Evolutionary conservation across 495 filamentous ascomycete species (phyloP), one percentile per base, ranked within the genome.

Genomic region (Cetradonia linearis): DNA sequence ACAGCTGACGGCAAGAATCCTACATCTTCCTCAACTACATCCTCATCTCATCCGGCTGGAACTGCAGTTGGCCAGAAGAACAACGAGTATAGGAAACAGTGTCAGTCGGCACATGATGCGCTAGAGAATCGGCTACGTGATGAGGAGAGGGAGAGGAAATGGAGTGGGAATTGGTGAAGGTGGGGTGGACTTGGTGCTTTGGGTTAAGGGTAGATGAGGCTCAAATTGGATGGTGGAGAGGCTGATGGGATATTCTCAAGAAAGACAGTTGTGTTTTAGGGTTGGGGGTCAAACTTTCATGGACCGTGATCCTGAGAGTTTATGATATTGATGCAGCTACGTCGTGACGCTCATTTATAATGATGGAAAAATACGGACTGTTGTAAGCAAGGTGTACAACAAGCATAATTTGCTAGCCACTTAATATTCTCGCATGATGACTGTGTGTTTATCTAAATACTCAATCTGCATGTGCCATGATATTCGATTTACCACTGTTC

Each of bases 1-100:
- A 68, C 66, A 6, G 25, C 50, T 7, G 66, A 66, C 25, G 66
- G 63, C 47, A 66, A 63, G 49, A 68, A 68, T 40, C 66, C 66
- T 9, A 48, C 48, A 37, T 46, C 54, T 5, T 27, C 62, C 25
- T 27, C 55, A 25, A 55, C 44, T 20, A 48, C 56, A 36, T 58
- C 61, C 33, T 59, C 46, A 28, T 49, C 63, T 20, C 20, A 47
- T 16, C 46, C 40, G 30, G 25, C 49, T 40, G 46, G 40, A 31
- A 37, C 34, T 55, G 59, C 48, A 20, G 52, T 55, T 46, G 47
- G 49, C 23, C 58, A 66, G 27, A 34, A 44, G n/a, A 62, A 59
- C 28, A 47, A 36, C 8, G 57, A 68, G 23, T 58, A 66, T 30
- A 58, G 61, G 47, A 42, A 59, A 44, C 34, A 61, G 18, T 67